Base-by-base conservation (phyloP, 495 filamentous ascomycete species). In the Mytilinidion resinicola region DNA sequence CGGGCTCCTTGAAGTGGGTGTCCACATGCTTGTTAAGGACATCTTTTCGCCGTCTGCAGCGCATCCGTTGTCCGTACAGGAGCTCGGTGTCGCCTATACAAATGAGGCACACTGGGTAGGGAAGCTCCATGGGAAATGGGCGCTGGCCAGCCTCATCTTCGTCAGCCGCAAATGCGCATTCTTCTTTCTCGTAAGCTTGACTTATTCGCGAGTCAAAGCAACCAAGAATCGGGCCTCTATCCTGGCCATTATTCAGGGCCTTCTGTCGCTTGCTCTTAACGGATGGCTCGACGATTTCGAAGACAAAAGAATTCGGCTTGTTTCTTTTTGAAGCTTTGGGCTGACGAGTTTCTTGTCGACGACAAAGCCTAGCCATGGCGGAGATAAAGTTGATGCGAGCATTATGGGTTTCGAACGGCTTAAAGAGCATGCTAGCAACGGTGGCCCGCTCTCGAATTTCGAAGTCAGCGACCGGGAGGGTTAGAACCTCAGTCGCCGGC, bases 11-110 rank as follows among this genome's bases (percentile, higher is more conserved):
- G 20, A 60, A 60, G 34, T 60, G 42, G n/a, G 42, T 50, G 10
- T 60, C 35, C 15, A 60, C 30, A 39, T 60, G 43, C 42, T 60
- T 60, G 9, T 60, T 60, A 21, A 60, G 43, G 41, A 55, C 57
- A 38, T 60, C 51, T 19, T 55, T 60, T 49, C 19, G 51, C 17
- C 42, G 51, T 20, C 7, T 49, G 12, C 9, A 17, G 42, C 43
- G 51, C 51, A 60, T 54, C 51, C 57, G 33, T 15, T 44, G 10
- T 50, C 50, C 35, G 35, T 60, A 50, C 34, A 35, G 38, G 30
- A 38, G 49, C 34, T 42, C 57, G 9, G 48, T 17, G 15, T 55
- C 50, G 7, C 57, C 43, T 48, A 55, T 60, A 35, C 51, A 60
- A 37, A 55, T 54, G 20, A 55, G 57, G 43, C 51, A 60, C 34